These are phyloP conservation scores for Gossypium trilobum DNA, from an alignment of 441 rosid species.

Conservation along the genomic window DNA sequence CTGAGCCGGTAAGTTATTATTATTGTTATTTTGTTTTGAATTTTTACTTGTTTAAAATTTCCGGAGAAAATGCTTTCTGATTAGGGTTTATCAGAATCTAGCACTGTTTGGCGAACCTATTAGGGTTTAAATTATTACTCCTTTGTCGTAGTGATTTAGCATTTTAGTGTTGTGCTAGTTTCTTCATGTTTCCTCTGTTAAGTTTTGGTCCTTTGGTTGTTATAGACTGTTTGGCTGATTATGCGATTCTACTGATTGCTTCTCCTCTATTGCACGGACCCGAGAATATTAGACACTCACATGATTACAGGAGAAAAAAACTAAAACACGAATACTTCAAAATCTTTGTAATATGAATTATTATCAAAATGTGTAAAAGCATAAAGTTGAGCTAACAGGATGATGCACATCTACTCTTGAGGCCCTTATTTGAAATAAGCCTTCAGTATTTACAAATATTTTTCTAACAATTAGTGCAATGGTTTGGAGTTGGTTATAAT, in stretches of 20 bases:
- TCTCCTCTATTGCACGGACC: not conserved
- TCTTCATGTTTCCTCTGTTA: not conserved
- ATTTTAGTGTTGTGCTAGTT: not conserved
- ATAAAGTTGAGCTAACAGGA: not conserved
- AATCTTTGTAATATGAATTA: not conserved
- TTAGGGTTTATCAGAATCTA: constrained; percentile 10
- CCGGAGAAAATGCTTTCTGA: not conserved
- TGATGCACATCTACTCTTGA: not conserved
- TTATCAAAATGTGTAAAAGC: not conserved
- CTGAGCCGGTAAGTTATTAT: constrained; percentile 67
- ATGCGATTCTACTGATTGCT: not conserved
- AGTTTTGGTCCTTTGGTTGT: not conserved
- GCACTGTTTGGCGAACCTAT: not conserved
- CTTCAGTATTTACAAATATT: not conserved
- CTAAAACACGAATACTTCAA: not conserved
- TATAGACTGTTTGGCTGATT: not conserved
- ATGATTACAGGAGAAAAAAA: not conserved
- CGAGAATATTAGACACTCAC: not conserved
- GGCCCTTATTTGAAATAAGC: not conserved
- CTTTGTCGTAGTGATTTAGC: not conserved
- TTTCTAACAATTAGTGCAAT: not conserved
- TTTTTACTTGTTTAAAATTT: not conserved
- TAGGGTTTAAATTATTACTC: not conserved
- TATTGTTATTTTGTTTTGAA: not conserved
- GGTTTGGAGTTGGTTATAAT: not conserved